phyloP scores from a whole-genome alignment of 2,329 filamentous ascomycete genomes.

The Alternaria sp. region DNA sequence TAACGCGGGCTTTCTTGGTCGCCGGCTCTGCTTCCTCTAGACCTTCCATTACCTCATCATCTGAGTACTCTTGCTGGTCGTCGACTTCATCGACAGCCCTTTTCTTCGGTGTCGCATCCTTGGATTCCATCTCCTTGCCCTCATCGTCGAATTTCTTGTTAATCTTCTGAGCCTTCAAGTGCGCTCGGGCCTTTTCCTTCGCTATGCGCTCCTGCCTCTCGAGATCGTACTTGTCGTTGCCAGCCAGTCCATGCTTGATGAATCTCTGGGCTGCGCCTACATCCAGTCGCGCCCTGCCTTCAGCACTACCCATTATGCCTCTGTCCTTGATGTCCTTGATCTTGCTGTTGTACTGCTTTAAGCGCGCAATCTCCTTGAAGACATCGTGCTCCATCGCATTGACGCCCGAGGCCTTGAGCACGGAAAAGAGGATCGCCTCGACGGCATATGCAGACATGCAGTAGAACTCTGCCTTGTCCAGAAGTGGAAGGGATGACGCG shows the following conservation, averaged over 20 bases:
- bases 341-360: slow-evolving; percentile 92
- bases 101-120: slow-evolving; percentile 34
- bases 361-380: slow-evolving; percentile 82
- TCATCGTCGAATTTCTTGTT: slow-evolving; percentile 43
- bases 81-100: slow-evolving; percentile 31
- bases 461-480: slow-evolving; percentile 94
- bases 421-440: slow-evolving; percentile 87
- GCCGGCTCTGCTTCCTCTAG: slow-evolving; percentile 19
- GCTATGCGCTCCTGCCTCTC: slow-evolving; percentile 49
- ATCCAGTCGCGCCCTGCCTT: slow-evolving; percentile 61
- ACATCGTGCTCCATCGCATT: slow-evolving; percentile 85
- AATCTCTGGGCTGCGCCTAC: slow-evolving; percentile 82
- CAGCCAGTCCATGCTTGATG: slow-evolving; percentile 77
- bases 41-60: slow-evolving; percentile 21
- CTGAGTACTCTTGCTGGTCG: slow-evolving; percentile 17
- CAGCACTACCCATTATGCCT: slow-evolving; percentile 56
- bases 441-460: slow-evolving; percentile 88
- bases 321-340: slow-evolving; percentile 75
- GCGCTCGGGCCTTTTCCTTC: slow-evolving; percentile 44
- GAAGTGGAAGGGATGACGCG: slow-evolving; percentile 81
- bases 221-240: slow-evolving; percentile 56
- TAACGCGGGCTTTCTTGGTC: slow-evolving; percentile 20
- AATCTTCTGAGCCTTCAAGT: slow-evolving; percentile 31
- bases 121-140: slow-evolving; percentile 28
- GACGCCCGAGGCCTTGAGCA: slow-evolving; percentile 78